Base-by-base conservation (phyloP, 2,329 filamentous ascomycete species). In the Fusarium tricinctum region DNA sequence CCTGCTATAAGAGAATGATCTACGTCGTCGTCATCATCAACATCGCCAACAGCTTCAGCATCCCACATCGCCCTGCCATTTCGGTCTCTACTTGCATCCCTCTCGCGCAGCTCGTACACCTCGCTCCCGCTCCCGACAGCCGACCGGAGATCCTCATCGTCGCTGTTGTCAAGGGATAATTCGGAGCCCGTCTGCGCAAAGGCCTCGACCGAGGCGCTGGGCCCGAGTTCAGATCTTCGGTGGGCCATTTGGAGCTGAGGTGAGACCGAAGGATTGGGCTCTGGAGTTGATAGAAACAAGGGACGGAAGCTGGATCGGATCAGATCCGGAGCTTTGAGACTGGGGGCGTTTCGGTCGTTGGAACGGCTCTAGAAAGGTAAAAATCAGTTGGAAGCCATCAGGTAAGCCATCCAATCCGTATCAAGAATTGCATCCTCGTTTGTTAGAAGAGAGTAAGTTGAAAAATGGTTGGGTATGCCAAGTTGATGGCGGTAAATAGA, bases 101-200 rank as follows among this genome's bases (percentile, higher is more conserved):
- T 66, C 17, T 64, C 63, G 51, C 58, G 72, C 52, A 81, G 62
- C 71, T 81, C 76, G 60, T 78, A 79, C 33, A 75, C 70, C 55
- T 80, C 76, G 45, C 69, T 66, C 51, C 72, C 71, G 46, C 61
- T 64, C 19, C 73, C 76, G 17, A 77, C 70, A 42, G 76, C 74
- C 40, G 76, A 75, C 14, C 75, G 76, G 55, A 80, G 69, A 54
- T 79, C 77, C 15, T 75, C 75, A 19, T 77, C 75, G 66, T 78
- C 75, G 70, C 73, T 75, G 68, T 77, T 75, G 58, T 80, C 78
- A 50, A 80, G 76, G 49, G 61, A 71, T 66, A 79, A 76, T 47
- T 80, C 78, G 45, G 76, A 74, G 43, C 78, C 77, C 33, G 79
- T 81, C 71, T 80, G 80, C 50, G 79, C 79, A 68, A 81, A 81